Percentiles rank a stretch among this genome's conserved stretches.
Conservation (phyloP, 2,329 filamentous ascomycete species). For the Gyromitra esculenta region DNA sequence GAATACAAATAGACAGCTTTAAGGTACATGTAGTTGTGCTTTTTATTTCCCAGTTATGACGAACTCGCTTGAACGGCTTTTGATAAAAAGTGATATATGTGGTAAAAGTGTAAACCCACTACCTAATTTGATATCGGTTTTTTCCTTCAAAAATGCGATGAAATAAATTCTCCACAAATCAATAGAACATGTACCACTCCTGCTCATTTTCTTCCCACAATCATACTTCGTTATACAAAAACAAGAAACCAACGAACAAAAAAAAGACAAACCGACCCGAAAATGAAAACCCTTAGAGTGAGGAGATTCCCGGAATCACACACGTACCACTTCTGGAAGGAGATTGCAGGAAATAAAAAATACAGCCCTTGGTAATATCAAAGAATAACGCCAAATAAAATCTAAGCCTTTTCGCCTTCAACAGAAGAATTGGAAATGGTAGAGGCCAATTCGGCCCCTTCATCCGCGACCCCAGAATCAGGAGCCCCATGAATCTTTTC, state of each 20-base stretch:
- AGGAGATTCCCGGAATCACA: conserved; percentile 49
- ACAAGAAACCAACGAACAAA: conserved; percentile 29
- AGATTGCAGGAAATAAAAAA: conserved; percentile 44
- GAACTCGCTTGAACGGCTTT: not conserved
- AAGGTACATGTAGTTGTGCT: not conserved
- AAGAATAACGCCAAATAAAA: conserved; percentile 44
- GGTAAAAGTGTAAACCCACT: conserved; percentile 13
- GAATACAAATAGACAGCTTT: not conserved
- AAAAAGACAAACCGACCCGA: conserved; percentile 38
- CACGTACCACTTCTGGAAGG: conserved; percentile 37
- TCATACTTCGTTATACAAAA: conserved; percentile 44
- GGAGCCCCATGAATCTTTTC: conserved; percentile 76
- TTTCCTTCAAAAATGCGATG: conserved; percentile 25
- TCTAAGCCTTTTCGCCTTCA: conserved; percentile 52
- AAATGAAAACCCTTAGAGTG: conserved; percentile 45
- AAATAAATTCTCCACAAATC: conserved; percentile 16
- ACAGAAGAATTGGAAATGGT: conserved; percentile 53
- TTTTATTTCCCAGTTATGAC: not conserved
- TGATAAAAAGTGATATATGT: conserved; percentile 8
- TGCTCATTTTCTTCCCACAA: conserved; percentile 4
- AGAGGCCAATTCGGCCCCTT: conserved; percentile 50
- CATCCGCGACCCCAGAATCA: conserved; percentile 47
- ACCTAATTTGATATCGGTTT: conserved; percentile 19
- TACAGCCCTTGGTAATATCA: conserved; percentile 38
- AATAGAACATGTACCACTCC: conserved; percentile 9